Base-by-base conservation (phyloP, 2,329 filamentous ascomycete species). In the Exutisphaerella laricina region DNA sequence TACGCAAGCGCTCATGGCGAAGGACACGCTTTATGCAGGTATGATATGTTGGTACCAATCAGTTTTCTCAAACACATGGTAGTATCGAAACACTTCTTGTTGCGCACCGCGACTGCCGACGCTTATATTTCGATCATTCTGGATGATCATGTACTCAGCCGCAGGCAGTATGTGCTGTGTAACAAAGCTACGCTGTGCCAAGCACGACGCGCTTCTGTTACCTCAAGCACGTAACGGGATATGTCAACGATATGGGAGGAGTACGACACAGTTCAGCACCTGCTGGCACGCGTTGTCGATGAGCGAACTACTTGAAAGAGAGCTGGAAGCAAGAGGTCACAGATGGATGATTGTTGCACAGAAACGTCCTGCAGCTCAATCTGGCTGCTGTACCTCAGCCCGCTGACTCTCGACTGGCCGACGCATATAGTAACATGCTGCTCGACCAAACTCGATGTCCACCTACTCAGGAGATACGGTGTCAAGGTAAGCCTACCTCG, bases 381-480 rank as follows among this genome's bases (percentile, higher is more conserved):
- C 33, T 9, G 33, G 18, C n/a, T 8, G 33, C 33, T 20, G 16
- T 23, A 23, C 33, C 33, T 35, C 33, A 35, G 33, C 33, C 20
- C 17, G n/a, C 10, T 23, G 18, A 35, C 13, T 23, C 20, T n/a
- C 5, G 13, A 20, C 33, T 13, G 33, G 33, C 33, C 6, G 14
- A 17, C 33, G 33, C 33, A 35, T 23, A 35, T 23, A 35, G 20
- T 23, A 35, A n/a, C 33, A 35, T 35, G 33, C 33, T 35, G 33
- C 33, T 35, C 33, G 17, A 35, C 20, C 5, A 17, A 20, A 21
- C 17, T 8, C 5, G 3, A 17, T 10, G 12, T 6, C 31, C n/a
- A 20, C 14, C 13, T 20, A 20, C 18, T 35, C 33, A 14, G 20
- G 18, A 22, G 12, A 14, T 13, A 4, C 25, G 23, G 6, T 22